A percentile compares a stretch with the other conserved stretches of the same genome.
Evolutionary conservation across 441 rosid species (phyloP).

Genomic region (Cnidoscolus chayamansa): DNA sequence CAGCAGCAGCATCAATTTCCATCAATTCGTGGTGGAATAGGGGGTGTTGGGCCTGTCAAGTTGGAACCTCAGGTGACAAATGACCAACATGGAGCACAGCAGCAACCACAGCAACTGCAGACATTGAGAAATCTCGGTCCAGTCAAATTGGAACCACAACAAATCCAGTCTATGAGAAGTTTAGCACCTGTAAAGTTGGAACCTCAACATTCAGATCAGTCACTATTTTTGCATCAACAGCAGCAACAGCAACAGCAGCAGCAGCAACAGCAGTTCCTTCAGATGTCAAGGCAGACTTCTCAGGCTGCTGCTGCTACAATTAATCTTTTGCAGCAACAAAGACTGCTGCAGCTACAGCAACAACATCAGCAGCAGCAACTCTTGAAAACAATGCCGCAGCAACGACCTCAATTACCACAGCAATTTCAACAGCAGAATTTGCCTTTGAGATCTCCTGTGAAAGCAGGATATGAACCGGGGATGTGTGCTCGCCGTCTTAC

Average conservation of each 20-base stretch:
- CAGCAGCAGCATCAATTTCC: conserved; percentile 65
- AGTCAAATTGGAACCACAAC: conserved; percentile 78
- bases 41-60: conserved; percentile 69
- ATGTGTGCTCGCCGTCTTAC: conserved; percentile 90
- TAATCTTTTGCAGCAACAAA: conserved; percentile 66
- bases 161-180: conserved; percentile 53
- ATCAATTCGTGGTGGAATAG: conserved; percentile 59
- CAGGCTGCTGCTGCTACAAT: conserved; percentile 68
- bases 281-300: conserved; percentile 75
- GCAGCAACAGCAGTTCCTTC: conserved; percentile 68
- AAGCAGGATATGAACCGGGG: conserved; percentile 84
- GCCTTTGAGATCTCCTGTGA: conserved; percentile 66
- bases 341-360: conserved; percentile 68
- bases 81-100: conserved; percentile 62
- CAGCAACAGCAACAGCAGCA: conserved; percentile 62
- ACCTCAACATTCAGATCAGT: conserved; percentile 71
- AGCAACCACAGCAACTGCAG: conserved; percentile 50
- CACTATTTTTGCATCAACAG: conserved; percentile 66
- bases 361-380: conserved; percentile 87
- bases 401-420: conserved; percentile 71
- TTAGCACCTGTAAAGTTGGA: conserved; percentile 74
- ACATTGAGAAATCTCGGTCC: conserved; percentile 53
- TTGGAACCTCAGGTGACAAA: conserved; percentile 68
- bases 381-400: conserved; percentile 76
- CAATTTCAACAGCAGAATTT: conserved; percentile 80